Evolutionary conservation across 169 alveolate species (phyloP).

Genomic region (Plasmodium chabaudi): DNA sequence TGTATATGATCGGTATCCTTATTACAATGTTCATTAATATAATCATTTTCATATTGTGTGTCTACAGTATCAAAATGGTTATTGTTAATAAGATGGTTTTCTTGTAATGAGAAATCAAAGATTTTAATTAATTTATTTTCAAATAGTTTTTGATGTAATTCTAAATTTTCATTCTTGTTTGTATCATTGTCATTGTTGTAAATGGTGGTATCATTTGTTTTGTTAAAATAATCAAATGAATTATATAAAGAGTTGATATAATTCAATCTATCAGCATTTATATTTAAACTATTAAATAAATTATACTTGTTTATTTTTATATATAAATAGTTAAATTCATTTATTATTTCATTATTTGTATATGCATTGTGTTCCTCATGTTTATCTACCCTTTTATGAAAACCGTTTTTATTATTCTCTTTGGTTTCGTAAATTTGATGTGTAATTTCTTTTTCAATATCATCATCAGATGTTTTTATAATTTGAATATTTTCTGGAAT

Average conservation of each 20-base stretch:
- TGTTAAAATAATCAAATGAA: constrained; percentile 60
- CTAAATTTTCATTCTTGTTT: background rate
- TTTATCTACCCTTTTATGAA: constrained; percentile 3
- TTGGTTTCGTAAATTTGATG: background rate
- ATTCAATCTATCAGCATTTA: constrained; percentile 33
- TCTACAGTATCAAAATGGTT: background rate
- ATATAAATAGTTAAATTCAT: constrained; percentile 20
- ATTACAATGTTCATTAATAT: background rate
- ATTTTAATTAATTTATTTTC: constrained; percentile 19
- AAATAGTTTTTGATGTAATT: constrained; percentile 9
- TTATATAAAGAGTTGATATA: constrained; percentile 37
- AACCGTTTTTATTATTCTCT: background rate
- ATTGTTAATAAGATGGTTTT: constrained; percentile 7
- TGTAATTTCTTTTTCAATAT: too few relatives aligned
- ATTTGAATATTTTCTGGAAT: too few relatives aligned
- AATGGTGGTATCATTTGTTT: constrained; percentile 4
- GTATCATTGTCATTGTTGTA: background rate
- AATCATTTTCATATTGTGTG: background rate
- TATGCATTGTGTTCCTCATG: background rate
- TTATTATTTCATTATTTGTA: constrained; percentile 23
- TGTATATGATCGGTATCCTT: background rate
- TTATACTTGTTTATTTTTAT: constrained; percentile 53
- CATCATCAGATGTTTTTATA: too few relatives aligned
- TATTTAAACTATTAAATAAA: constrained; percentile 55
- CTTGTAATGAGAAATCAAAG: constrained; percentile 3